Conservation (phyloP, 164 flowering plant genomes). For the Litsea cubeba region DNA sequence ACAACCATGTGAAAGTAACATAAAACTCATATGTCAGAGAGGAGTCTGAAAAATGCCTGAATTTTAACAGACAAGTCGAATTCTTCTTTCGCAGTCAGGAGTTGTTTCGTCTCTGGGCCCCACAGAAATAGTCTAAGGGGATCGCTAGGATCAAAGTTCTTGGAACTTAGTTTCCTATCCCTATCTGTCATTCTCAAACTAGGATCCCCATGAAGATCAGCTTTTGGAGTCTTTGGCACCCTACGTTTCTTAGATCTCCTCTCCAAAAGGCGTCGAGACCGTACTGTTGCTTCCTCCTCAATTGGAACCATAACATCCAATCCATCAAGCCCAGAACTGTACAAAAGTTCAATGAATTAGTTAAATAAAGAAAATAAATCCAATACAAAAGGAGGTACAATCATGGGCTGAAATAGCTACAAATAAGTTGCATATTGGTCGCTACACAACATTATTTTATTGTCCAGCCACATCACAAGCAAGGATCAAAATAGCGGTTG, state of each 20-base stretch:
- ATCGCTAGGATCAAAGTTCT: conserved; percentile 44
- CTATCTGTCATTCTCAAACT: conserved; percentile 19
- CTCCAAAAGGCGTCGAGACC: conserved; percentile 63
- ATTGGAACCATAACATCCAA: conserved; percentile 14
- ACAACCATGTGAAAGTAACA: too few relatives aligned
- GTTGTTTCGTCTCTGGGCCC: conserved; percentile 60
- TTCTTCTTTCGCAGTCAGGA: conserved; percentile 72
- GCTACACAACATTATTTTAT: too few relatives aligned
- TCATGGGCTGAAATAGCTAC: neutral
- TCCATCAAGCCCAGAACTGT: conserved; percentile 26
- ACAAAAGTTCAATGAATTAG: conserved; percentile 4
- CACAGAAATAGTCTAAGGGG: conserved; percentile 60
- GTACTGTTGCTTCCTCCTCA: conserved; percentile 36
- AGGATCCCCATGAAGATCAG: conserved; percentile 18
- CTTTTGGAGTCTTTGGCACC: conserved; percentile 29
- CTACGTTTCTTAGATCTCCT: conserved; percentile 54
- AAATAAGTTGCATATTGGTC: too few relatives aligned
- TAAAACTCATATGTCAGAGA: neutral
- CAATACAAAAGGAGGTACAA: neutral
- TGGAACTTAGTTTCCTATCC: conserved; percentile 14
- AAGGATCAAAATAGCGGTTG: too few relatives aligned
- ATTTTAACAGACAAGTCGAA: conserved; percentile 45
- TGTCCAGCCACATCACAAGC: too few relatives aligned
- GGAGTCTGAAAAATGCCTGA: conserved; percentile 42
- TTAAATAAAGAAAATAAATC: neutral